phyloP scores from a whole-genome alignment of 441 rosid species.

The Erysimum cheiri region DNA sequence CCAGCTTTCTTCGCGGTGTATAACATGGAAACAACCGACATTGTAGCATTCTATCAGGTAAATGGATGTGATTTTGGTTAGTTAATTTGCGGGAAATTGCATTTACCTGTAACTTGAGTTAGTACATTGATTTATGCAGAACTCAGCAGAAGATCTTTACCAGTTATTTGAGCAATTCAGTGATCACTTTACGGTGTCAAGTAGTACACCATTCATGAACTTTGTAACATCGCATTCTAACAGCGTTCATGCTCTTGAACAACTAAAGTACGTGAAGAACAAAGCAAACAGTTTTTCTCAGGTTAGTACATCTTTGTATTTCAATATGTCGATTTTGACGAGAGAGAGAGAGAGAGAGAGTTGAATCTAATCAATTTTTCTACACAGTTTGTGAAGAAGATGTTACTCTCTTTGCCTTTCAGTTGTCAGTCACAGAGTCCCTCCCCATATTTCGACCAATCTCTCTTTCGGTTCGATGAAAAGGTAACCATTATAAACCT shows the following conservation, averaged over 20 bases:
- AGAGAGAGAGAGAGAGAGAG: not conserved
- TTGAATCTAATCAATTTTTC: slow-evolving; percentile 17
- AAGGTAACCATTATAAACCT: slow-evolving; percentile 56
- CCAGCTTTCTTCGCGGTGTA: slow-evolving; percentile 91
- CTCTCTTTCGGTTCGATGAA: slow-evolving; percentile 92
- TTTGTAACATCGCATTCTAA: slow-evolving; percentile 92
- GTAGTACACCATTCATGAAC: slow-evolving; percentile 68
- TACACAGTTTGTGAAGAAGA: slow-evolving; percentile 89
- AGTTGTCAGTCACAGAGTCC: slow-evolving; percentile 93
- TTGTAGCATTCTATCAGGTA: slow-evolving; percentile 96
- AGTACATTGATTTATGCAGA: slow-evolving; percentile 50
- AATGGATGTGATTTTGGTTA: slow-evolving; percentile 8
- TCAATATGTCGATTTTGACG: not conserved
- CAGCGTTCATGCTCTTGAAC: slow-evolving; percentile 77
- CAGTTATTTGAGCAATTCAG: slow-evolving; percentile 81
- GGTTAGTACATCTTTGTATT: slow-evolving; percentile 49
- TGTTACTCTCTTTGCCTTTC: slow-evolving; percentile 81
- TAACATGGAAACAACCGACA: slow-evolving; percentile 96
- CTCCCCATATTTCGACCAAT: slow-evolving; percentile 95
- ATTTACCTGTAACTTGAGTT: slow-evolving; percentile 15
- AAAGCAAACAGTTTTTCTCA: slow-evolving; percentile 68
- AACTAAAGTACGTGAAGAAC: slow-evolving; percentile 66
- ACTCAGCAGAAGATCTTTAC: slow-evolving; percentile 86
- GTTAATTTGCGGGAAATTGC: slow-evolving; percentile 17
- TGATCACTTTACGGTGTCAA: slow-evolving; percentile 81